Evolutionary conservation across 31 red algal species (phyloP).

Genomic region (Endocladia muricata): DNA sequence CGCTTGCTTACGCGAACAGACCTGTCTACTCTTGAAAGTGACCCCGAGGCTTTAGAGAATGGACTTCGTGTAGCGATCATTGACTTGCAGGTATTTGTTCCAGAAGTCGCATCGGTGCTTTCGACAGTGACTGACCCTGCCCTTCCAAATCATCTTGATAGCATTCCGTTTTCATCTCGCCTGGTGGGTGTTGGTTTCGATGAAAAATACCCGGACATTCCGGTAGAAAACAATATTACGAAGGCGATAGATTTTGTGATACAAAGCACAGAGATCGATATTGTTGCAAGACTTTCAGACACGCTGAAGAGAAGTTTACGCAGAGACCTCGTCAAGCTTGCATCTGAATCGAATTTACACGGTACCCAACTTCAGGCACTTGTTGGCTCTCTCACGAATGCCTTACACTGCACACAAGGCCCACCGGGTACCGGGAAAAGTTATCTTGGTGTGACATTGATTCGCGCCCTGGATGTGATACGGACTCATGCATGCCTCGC

Average conservation of each 20-base stretch:
- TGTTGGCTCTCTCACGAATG: constrained; percentile 14
- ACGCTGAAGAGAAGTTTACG: neutral
- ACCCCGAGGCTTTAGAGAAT: constrained; percentile 7
- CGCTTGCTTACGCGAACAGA: constrained; percentile 30
- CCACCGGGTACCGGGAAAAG: constrained; percentile 72
- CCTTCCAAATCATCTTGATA: constrained; percentile 24
- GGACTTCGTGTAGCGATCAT: constrained; percentile 32
- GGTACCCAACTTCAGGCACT: constrained; percentile 31
- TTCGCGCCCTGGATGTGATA: constrained; percentile 37
- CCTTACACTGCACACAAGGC: constrained; percentile 46
- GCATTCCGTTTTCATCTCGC: constrained; percentile 23
- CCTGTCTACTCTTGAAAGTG: constrained; percentile 11
- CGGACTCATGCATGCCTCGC: neutral
- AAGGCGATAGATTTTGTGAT: neutral
- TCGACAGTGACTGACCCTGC: constrained; percentile 24
- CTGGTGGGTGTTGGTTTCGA: constrained; percentile 11
- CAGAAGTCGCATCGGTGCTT: constrained; percentile 44
- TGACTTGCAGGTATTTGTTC: constrained; percentile 55
- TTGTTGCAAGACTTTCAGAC: constrained; percentile 7
- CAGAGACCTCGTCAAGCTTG: neutral
- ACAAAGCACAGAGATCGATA: constrained; percentile 5
- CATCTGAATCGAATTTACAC: neutral
- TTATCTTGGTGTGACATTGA: constrained; percentile 39
- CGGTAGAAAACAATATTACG: neutral
- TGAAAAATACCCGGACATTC: neutral